A percentile compares a stretch with the other conserved stretches of the same genome.
These are phyloP conservation scores for Aspergillus unguis DNA, from an alignment of 2,329 filamentous ascomycete species.

Conservation along the genomic window DNA sequence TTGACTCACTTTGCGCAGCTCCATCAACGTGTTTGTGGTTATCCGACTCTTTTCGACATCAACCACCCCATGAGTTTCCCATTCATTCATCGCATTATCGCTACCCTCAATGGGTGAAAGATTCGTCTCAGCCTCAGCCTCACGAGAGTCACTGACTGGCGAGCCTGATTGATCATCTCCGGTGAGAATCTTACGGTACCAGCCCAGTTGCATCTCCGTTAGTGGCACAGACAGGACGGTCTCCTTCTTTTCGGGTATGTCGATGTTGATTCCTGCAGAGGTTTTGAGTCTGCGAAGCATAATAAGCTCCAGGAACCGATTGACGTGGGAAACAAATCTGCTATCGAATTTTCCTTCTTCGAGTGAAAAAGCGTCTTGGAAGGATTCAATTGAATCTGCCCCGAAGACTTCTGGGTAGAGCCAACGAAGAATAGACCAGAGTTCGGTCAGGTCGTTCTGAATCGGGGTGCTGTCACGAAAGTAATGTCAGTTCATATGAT, in stretches of 20 bases:
- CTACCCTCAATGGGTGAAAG: neutral
- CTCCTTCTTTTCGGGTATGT: constrained; percentile 57
- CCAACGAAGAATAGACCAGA: constrained; percentile 59
- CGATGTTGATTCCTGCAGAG: constrained; percentile 51
- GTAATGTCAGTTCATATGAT: neutral
- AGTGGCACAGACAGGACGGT: constrained; percentile 57
- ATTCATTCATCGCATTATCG: neutral
- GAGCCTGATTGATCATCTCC: constrained; percentile 40
- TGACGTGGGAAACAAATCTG: constrained; percentile 52
- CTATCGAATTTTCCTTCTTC: constrained; percentile 53
- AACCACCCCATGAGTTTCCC: neutral
- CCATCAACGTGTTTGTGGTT: constrained; percentile 51
- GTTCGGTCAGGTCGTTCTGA: constrained; percentile 57
- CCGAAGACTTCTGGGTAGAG: constrained; percentile 58
- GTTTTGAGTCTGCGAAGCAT: constrained; percentile 60
- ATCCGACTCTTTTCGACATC: constrained; percentile 24
- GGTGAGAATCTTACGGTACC: constrained; percentile 58
- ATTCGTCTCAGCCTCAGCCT: neutral
- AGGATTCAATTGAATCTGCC: constrained; percentile 48
- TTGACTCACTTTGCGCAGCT: constrained; percentile 47
- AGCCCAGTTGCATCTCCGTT: constrained; percentile 57
- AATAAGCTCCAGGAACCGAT: constrained; percentile 53
- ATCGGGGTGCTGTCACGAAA: constrained; percentile 47
- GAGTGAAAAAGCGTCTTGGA: constrained; percentile 57
- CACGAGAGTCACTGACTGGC: neutral